Conservation (phyloP, 2,329 filamentous ascomycete species). For the Botrytis porri region DNA sequence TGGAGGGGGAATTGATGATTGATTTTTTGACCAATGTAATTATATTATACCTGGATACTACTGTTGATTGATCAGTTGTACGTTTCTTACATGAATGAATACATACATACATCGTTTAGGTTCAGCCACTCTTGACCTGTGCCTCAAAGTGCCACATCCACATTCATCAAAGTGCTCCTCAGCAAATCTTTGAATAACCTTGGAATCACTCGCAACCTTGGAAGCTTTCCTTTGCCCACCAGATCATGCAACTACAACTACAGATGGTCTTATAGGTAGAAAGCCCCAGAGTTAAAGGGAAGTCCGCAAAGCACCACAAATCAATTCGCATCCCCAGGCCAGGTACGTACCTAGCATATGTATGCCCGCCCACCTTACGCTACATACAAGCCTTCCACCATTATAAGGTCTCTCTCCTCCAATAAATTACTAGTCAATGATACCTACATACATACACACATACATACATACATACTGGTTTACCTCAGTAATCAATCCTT, state of each 20-base stretch:
- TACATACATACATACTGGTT: background rate
- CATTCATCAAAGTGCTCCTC: background rate
- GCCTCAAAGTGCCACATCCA: conserved; percentile 11
- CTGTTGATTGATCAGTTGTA: rapidly evolving
- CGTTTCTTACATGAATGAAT: background rate
- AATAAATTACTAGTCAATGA: background rate
- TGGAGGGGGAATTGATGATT: background rate
- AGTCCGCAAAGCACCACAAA: background rate
- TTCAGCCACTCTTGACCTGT: background rate
- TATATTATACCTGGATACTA: background rate
- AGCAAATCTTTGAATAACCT: background rate
- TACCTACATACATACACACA: background rate
- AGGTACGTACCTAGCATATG: background rate
- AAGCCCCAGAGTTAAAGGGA: background rate
- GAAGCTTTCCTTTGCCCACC: conserved; percentile 8
- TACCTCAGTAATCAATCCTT: background rate
- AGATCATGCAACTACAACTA: conserved; percentile 16
- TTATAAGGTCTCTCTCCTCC: background rate
- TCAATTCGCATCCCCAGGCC: background rate
- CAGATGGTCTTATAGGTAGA: background rate
- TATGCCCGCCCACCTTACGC: background rate
- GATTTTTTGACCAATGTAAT: too few relatives aligned
- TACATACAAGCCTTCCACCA: background rate
- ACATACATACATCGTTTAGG: background rate
- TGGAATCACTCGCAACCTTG: background rate